These are phyloP conservation scores for Antrodiella citrinella DNA, from an alignment of 768 basidiomycete species.

Conservation along the genomic window DNA sequence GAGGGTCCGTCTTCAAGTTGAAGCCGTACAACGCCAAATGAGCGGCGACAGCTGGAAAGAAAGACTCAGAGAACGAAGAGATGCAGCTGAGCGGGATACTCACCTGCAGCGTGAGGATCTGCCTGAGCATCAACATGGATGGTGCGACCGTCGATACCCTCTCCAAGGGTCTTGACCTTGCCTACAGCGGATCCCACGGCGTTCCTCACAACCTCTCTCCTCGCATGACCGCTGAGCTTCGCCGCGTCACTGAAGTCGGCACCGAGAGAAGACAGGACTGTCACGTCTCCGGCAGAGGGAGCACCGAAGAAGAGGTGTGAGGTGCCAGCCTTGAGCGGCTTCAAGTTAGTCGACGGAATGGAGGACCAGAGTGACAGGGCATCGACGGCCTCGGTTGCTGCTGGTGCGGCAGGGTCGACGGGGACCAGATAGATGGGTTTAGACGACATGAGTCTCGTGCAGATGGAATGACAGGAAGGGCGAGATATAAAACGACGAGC, in stretches of 20 bases:
- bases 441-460: too few relatives aligned
- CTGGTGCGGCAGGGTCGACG: neutral
- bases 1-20: constrained; percentile 63
- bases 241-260: neutral
- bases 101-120: constrained; percentile 77
- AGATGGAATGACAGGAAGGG: too few relatives aligned
- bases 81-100: constrained; percentile 13
- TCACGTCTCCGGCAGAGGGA: constrained; percentile 35
- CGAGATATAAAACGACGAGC: too few relatives aligned
- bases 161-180: constrained; percentile 48
- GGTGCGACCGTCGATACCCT: constrained; percentile 44
- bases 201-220: constrained; percentile 61
- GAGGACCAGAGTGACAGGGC: constrained; percentile 2
- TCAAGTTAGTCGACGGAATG: neutral
- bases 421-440: neutral
- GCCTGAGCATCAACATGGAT: constrained; percentile 53
- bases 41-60: constrained; percentile 72
- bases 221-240: constrained; percentile 25
- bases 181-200: constrained; percentile 70
- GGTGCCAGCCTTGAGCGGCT: neutral
- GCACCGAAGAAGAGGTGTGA: constrained; percentile 39
- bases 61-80: too few relatives aligned
- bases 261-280: constrained; percentile 52
- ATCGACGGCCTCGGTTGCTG: constrained; percentile 5
- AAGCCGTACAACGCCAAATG: constrained; percentile 72